phyloP scores from a whole-genome alignment of 1,284 basidiomycete genomes.

The Trametes pubescens region DNA sequence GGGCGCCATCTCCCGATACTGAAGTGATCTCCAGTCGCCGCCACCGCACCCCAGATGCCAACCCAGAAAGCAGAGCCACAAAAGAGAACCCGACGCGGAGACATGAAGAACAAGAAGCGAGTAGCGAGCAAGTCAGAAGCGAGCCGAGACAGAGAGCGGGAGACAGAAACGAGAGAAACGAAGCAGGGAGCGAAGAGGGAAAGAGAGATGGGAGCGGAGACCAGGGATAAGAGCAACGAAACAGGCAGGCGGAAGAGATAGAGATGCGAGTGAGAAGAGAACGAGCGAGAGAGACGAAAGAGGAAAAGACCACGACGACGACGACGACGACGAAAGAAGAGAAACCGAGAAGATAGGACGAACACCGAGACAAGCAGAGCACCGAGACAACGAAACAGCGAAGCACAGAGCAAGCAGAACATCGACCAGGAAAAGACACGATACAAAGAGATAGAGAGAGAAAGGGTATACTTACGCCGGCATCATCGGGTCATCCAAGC shows the following conservation, averaged over 20 bases:
- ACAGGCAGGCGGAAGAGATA: background rate
- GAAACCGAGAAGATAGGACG: background rate
- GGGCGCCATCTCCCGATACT: conserved; percentile 18
- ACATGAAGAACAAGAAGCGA: too few species aligned
- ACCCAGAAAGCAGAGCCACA: background rate
- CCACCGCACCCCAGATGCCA: background rate
- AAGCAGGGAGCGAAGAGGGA: background rate
- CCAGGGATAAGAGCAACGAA: too few species aligned
- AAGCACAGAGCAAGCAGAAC: too few species aligned
- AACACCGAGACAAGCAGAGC: background rate
- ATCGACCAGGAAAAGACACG: too few species aligned
- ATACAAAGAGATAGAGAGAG: too few species aligned
- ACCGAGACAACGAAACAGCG: background rate
- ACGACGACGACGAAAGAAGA: background rate
- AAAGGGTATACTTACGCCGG: background rate
- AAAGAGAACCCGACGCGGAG: background rate
- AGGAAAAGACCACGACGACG: too few species aligned
- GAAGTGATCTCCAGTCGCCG: background rate
- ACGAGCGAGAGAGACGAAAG: background rate
- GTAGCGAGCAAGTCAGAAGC: too few species aligned
- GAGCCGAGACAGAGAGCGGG: background rate
- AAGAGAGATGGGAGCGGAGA: too few species aligned
- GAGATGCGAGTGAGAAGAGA: background rate
- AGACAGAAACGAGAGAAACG: too few species aligned
- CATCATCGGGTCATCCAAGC: background rate